These are phyloP conservation scores for Cicer cuneatum DNA, from an alignment of 306 rosid genomes.

Conservation along the genomic window DNA sequence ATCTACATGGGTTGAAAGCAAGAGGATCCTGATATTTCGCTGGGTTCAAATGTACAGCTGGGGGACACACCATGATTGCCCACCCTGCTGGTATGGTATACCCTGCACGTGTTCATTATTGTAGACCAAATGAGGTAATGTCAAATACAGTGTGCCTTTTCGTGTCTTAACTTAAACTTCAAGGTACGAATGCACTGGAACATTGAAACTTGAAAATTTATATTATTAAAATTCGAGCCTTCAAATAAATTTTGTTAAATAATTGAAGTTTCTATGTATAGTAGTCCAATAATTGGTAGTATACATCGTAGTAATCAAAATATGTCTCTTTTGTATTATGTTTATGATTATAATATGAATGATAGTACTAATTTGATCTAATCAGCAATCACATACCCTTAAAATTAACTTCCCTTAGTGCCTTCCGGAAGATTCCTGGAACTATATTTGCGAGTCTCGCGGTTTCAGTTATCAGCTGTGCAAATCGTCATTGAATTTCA, in stretches of 20 bases:
- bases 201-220: constrained; percentile 10
- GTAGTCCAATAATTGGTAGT: constrained; percentile 34
- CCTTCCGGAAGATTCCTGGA: constrained; percentile 90
- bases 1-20: constrained; percentile 83
- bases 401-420: constrained; percentile 70
- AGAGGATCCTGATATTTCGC: constrained; percentile 78
- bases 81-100: constrained; percentile 92
- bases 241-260: not conserved
- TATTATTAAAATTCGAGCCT: constrained; percentile 23
- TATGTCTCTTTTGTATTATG: not conserved
- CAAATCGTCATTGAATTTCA: constrained; percentile 42
- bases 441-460: constrained; percentile 95
- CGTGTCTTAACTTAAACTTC: constrained; percentile 29
- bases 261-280: constrained; percentile 5
- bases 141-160: constrained; percentile 42
- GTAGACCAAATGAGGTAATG: constrained; percentile 34
- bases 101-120: constrained; percentile 57
- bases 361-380: not conserved
- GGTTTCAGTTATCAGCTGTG: constrained; percentile 92
- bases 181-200: constrained; percentile 35
- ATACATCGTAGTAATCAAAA: constrained; percentile 1
- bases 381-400: constrained; percentile 62
- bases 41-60: constrained; percentile 93
- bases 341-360: too few relatives aligned
- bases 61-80: constrained; percentile 98